These are phyloP conservation scores for Cyclocybe aegerita DNA, from an alignment of 768 basidiomycete genomes.

Conservation along the genomic window DNA sequence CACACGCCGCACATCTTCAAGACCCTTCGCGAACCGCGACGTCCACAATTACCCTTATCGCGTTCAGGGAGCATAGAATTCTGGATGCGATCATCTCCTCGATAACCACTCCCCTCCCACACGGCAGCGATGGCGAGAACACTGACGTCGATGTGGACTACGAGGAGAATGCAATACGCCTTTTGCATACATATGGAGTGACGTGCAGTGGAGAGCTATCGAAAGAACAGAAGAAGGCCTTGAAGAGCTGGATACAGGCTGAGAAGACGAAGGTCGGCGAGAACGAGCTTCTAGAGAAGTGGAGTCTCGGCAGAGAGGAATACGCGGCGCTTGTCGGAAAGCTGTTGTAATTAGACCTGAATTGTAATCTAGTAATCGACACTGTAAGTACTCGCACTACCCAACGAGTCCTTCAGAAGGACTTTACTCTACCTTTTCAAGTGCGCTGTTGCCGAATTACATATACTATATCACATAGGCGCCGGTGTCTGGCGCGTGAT, in stretches of 20 bases:
- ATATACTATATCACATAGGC: too few species aligned
- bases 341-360: conserved; percentile 8
- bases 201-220: conserved; percentile 34
- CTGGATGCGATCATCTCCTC: conserved; percentile 51
- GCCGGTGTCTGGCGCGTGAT: too few species aligned
- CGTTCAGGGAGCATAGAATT: conserved; percentile 45
- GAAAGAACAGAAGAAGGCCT: conserved; percentile 21
- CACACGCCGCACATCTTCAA: conserved; percentile 62
- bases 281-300: conserved; percentile 22
- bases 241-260: conserved; percentile 29
- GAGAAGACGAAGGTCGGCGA: conserved; percentile 18
- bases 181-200: conserved; percentile 53
- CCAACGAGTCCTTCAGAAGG: too few species aligned
- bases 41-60: conserved; percentile 45
- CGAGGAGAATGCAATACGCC: not conserved
- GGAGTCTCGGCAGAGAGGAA: conserved; percentile 27
- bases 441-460: too few species aligned
- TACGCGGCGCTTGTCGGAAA: conserved; percentile 20
- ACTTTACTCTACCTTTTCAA: too few species aligned
- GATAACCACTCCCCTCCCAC: conserved; percentile 55
- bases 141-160: conserved; percentile 26
- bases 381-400: too few species aligned
- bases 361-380: too few species aligned
- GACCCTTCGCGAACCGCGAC: conserved; percentile 58
- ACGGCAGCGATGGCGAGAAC: conserved; percentile 66